Base-by-base conservation (phyloP, 2,329 filamentous ascomycete genomes). In the Coniella lustricola region DNA sequence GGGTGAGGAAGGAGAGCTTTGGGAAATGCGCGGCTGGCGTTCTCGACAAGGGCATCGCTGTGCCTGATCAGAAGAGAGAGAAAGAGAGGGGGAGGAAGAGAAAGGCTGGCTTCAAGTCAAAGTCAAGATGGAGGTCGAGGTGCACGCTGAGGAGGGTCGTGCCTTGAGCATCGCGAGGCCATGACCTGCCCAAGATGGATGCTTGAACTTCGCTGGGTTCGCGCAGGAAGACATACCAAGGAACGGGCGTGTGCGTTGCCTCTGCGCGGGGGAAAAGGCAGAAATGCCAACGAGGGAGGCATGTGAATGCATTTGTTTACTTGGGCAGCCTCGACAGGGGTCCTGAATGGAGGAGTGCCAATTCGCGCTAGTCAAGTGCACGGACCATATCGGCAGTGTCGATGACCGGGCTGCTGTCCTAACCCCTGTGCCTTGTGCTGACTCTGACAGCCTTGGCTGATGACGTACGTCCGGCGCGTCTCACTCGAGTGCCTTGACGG, bases 391-490 rank as follows among this genome's bases (percentile, higher is more conserved):
- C 17, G 34, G 48, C 50, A 41, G 50, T 43, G 32, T 40, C 34
- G 46, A 46, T 34, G 47, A 52, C 50, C 50, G 38, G 46, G 25
- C 25, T 29, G 25, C 25, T 10, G 35, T 16, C 35, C 40, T 25
- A 20, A 14, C 16, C 25, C 40, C 41, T 48, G 21, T 36, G 2
- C 43, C 39, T 22, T 29, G 31, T 44, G 35, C 40, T 17, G 25
- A 29, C 49, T 45, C 45, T 41, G 47, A 31, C 29, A 32, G 16
- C 17, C 22, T 12, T 21, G 7, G 17, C 10, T 40, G 40, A 51
- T 51, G 13, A 43, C 9, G 36, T 43, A 31, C 20, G 40, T 40
- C 21, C 32, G 45, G 46, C 50, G 50, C 50, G 50, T 52, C 50
- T 43, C 50, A 46, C 50, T 29, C 31, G 29, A 39, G 40, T 22